Evolutionary conservation across 148 eudicot genomes (phyloP), one percentile per base, ranked within the genome.

Genomic region (Rhododendron vialii): DNA sequence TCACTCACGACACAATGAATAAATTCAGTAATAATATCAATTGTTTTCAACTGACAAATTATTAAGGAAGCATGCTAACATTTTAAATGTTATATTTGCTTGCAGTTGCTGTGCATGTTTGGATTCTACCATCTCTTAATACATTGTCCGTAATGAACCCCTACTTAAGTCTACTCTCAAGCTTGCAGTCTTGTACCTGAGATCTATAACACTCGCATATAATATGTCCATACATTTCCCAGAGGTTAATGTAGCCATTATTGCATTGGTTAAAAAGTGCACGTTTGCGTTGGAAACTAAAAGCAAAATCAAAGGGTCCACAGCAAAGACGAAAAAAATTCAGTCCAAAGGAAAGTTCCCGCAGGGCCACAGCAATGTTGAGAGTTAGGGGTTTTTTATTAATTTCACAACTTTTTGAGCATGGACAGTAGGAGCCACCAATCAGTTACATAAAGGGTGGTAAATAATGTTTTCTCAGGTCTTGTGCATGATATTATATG

Each of bases 151-250:
- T 69, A 69, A 28, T 26, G 20, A 41, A 5, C 26, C 59, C 38
- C 78, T 17, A 74, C 24, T 74, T 74, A 74, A 80, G 45, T 13
- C 81, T 78, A 78, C 5, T 26, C 35, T 22, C 30, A 36, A 28
- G 24, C 38, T 65, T 65, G 20, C 55, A 78, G 20, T 35, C 55
- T 45, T 78, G 17, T 63, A 81, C 33, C 26, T 59, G 50, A 35
- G 73, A 45, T 59, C 30, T 82, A 57, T 55, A 22, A 35, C 20
- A 20, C 45, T 11, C 14, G 24, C 26, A n/a, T 51, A 7, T 14
- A 28, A 30, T 13, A 7, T n/a, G 43, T 43, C 87, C 92, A 86
- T 85, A 84, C 22, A 13, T 50, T 50, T 17, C 63, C 82, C 4
- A 4, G 59, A 51, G 63, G 63, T 50, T 48, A 48, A 13, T 28